Base-by-base conservation (phyloP, 257 asterid species). In the Rehmannia glutinosa region DNA sequence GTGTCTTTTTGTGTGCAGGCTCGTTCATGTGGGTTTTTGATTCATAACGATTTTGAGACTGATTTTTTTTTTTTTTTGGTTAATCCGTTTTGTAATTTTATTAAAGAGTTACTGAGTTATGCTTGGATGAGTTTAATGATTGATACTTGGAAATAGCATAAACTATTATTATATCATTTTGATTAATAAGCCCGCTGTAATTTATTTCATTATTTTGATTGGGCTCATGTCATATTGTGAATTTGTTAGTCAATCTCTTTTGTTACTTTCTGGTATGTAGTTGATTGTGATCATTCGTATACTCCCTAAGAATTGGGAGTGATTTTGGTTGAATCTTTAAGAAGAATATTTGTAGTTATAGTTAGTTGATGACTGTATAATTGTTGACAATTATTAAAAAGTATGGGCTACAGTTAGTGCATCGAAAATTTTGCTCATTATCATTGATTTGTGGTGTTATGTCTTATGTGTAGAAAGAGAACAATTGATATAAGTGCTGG, bases 401-500 rank as follows among this genome's bases (percentile, higher is more conserved):
- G 21, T 38, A 11, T 33, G 47, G 60, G 38, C 21, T 28, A n/a
- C n/a, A n/a, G n/a, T n/a, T n/a, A n/a, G n/a, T n/a, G n/a, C n/a
- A n/a, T n/a, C n/a, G n/a, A n/a, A n/a, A n/a, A n/a, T n/a, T n/a
- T n/a, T n/a, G n/a, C n/a, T n/a, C n/a, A n/a, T 16, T 69, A 36
- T 65, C 30, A 38, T 43, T 51, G 39, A 33, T 21, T 54, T 19
- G 24, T 45, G 51, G 15, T 65, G 52, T 39, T 62, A 24, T 68
- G 19, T 30, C 69, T 72, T 42, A 38, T 27, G 24, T 73, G 64
- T 58, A 77, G 81, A 74, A 63, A 39, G 38, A 63, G 51, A 72
- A 77, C 42, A 69, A 84, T 3, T 82, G 92, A 73, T 62, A 78
- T 51, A 74, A 70, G 63, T 24, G 39, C 69, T 20, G 13, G 36